Evolutionary conservation across 2,329 filamentous ascomycete genomes (phyloP), one percentile per base, ranked within the genome.

Genomic region (Cadophora malorum): DNA sequence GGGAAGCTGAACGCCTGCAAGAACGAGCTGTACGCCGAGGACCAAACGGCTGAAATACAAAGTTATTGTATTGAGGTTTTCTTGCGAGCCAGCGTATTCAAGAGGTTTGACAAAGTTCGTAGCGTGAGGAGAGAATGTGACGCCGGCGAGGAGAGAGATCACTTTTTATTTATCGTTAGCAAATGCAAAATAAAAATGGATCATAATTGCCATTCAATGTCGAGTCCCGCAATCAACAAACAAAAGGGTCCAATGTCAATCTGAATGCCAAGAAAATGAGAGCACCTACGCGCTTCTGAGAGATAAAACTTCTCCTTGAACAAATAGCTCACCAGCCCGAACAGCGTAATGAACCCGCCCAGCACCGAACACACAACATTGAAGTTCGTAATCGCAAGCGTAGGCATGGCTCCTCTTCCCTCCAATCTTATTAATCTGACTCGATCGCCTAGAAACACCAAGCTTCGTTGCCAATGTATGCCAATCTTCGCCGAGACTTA

Each of bases 301-400:
- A 97, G 85, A 78, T 97, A 97, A 77, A 92, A 95, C 67, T 89
- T 91, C 81, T 97, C 94, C 77, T 97, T 97, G 76, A 92, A 85
- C 21, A 97, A 85, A 77, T 94, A 97, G 0, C 93, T 97, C 0
- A 97, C 93, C 53, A 97, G 82, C 3, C 93, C 94, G 76, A 97
- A 97, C n/a, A 96, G 73, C 0, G 92, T 93, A 70, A 97, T 89
- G 81, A 96, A 97, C 1, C 92, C 94, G 16, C 94, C 94, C 14
- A 97, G 80, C 8, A 92, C 86, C 64, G 91, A 90, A 65, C 76
- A 77, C 52, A 86, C 82, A n/a, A 86, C 79, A 71, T 86, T 86
- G 66, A 86, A 80, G 71, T 86, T 83, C 59, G 81, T 84, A 14
- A 84, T 73, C 56, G 84, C 81, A 60, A 85, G 79, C 25, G 79